Evolutionary conservation across 352 stramenopile species (phyloP).

Genomic region (Globisporangium okanoganense): DNA sequence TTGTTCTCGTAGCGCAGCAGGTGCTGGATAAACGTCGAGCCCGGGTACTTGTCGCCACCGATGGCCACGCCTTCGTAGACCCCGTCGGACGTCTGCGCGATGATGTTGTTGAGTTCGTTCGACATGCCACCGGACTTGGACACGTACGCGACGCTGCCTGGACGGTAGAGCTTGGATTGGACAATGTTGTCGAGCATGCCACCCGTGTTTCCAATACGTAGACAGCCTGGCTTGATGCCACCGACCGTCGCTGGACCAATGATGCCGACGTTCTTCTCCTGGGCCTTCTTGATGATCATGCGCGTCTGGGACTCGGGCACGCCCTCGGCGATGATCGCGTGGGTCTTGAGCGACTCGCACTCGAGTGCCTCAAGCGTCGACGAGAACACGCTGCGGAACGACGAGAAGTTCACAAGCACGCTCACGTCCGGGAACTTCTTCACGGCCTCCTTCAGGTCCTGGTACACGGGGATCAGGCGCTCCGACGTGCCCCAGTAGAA

Average conservation of each 20-base stretch:
- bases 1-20: conserved; percentile 95
- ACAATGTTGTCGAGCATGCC: conserved; percentile 99
- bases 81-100: conserved; percentile 93
- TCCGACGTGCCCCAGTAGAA: conserved; percentile 97
- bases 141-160: conserved; percentile 95
- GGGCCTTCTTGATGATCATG: conserved; percentile 92
- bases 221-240: conserved; percentile 96
- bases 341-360: conserved; percentile 92
- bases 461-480: conserved; percentile 91
- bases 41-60: conserved; percentile 95
- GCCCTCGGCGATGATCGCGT: conserved; percentile 97
- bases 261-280: conserved; percentile 89
- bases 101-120: conserved; percentile 98
- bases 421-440: conserved; percentile 92
- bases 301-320: conserved; percentile 95
- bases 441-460: conserved; percentile 89
- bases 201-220: conserved; percentile 97
- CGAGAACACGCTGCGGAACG: conserved; percentile 95
- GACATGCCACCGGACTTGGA: conserved; percentile 97
- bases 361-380: conserved; percentile 95
- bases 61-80: conserved; percentile 96
- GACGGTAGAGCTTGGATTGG: conserved; percentile 95
- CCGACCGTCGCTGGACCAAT: conserved; percentile 96
- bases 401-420: conserved; percentile 97
- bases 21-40: conserved; percentile 96